These are phyloP conservation scores for Tausonia pullulans DNA, from an alignment of 1,284 basidiomycete species.

Conservation along the genomic window DNA sequence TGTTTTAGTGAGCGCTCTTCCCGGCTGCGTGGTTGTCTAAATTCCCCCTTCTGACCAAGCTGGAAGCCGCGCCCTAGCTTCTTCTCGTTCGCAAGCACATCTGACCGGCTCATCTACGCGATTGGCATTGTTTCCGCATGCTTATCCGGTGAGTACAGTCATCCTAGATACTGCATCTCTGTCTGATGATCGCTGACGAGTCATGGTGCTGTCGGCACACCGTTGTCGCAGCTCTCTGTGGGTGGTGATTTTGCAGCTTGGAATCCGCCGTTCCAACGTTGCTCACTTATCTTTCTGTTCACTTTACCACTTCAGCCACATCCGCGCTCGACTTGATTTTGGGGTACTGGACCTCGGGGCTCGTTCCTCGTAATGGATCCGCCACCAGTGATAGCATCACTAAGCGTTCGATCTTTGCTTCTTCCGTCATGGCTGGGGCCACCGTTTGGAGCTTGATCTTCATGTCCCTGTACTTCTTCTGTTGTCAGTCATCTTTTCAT, in stretches of 20 bases:
- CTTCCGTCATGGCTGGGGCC: not conserved
- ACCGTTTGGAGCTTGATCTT: too few species aligned
- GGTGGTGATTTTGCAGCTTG: too few species aligned
- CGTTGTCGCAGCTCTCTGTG: not conserved
- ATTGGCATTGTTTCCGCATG: not conserved
- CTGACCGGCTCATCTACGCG: slow-evolving; percentile 3
- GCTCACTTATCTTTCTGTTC: too few species aligned
- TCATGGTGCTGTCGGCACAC: not conserved
- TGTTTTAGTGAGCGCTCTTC: too few species aligned
- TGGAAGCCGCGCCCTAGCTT: not conserved
- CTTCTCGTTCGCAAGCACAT: slow-evolving; percentile 2
- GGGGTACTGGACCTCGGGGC: slow-evolving; percentile 4
- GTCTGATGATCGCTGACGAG: not conserved
- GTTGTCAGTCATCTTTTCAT: too few species aligned
- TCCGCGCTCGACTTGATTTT: not conserved
- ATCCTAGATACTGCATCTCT: not conserved
- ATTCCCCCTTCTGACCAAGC: too few species aligned
- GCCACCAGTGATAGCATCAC: not conserved
- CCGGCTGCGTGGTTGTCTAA: too few species aligned
- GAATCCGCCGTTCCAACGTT: too few species aligned
- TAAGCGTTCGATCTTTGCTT: too few species aligned
- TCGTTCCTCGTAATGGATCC: not conserved
- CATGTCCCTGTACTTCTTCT: not conserved
- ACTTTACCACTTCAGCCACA: too few species aligned
- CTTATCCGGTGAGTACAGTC: not conserved